Conservation (phyloP, 305 asterid genomes). For the Andrographis paniculata region DNA sequence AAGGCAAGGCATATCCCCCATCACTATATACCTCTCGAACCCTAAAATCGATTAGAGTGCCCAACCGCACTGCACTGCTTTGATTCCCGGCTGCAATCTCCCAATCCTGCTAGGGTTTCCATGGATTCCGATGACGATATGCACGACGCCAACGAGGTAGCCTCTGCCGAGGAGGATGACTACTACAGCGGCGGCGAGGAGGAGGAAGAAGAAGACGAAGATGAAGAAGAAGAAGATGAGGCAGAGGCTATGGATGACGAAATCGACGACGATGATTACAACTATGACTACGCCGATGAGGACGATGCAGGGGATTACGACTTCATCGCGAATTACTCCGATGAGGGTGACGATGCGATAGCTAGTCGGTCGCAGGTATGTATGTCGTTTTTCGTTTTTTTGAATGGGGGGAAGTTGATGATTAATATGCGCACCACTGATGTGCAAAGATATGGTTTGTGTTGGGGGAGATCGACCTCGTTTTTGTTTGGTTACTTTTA, state of each 20-base stretch:
- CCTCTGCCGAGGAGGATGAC: constrained; percentile 61
- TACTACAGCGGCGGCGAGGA: constrained; percentile 67
- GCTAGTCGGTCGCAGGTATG: constrained; percentile 54
- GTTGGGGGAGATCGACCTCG: no score
- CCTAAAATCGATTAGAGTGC: no score
- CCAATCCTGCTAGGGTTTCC: constrained; percentile 27
- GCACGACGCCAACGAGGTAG: constrained; percentile 79
- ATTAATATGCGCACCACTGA: neutral
- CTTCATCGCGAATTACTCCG: constrained; percentile 36
- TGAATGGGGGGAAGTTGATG: neutral
- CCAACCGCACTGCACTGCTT: no score
- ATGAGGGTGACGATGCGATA: constrained; percentile 40
- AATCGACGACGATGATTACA: constrained; percentile 25
- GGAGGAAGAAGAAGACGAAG: constrained; percentile 21
- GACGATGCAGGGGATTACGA: constrained; percentile 47
- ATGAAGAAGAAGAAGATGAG: constrained; percentile 20
- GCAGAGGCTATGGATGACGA: constrained; percentile 25
- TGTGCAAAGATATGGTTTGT: no score
- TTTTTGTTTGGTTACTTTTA: no score
- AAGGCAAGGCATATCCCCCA: no score
- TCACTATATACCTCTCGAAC: no score
- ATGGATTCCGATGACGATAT: constrained; percentile 93
- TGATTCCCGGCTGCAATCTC: no score
- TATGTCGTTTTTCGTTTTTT: neutral
- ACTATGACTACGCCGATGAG: constrained; percentile 32